phyloP scores from a whole-genome alignment of 345 rosid genomes.

The Eucalyptus shirleyi region DNA sequence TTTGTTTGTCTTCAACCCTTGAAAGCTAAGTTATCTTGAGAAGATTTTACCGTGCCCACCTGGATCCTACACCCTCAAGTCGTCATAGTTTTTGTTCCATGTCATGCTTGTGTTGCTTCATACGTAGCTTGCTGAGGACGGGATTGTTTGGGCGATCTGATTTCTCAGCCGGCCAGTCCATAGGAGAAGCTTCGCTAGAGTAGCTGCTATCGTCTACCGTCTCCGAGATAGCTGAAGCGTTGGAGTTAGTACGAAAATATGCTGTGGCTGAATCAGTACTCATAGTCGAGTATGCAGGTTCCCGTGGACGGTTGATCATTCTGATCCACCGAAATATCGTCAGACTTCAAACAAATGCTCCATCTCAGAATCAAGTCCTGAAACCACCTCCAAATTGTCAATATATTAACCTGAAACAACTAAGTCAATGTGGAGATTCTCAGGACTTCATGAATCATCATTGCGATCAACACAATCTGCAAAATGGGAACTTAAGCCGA shows the following conservation, averaged over 20 bases:
- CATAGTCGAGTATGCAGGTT: constrained; percentile 38
- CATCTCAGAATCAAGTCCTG: not conserved
- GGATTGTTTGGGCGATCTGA: constrained; percentile 6
- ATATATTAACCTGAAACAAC: not conserved
- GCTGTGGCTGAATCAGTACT: constrained; percentile 36
- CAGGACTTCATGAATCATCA: not conserved
- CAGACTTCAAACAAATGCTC: constrained; percentile 6
- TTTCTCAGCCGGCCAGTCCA: constrained; percentile 26
- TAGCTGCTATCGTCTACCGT: constrained; percentile 38
- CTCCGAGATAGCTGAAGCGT: constrained; percentile 50
- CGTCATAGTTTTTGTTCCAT: constrained; percentile 17
- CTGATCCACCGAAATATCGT: constrained; percentile 40
- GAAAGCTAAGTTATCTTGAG: not conserved
- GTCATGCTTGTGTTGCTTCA: constrained; percentile 12
- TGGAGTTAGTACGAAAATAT: constrained; percentile 44
- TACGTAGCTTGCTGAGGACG: constrained; percentile 3
- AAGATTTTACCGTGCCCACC: constrained; percentile 14
- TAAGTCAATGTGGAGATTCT: not conserved
- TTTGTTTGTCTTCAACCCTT: not conserved
- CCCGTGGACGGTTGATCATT: constrained; percentile 31
- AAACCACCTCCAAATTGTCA: not conserved
- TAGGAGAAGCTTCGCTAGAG: constrained; percentile 52
- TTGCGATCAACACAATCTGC: not conserved
- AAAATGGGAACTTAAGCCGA: not conserved
- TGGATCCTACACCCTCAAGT: constrained; percentile 34